phyloP scores from a whole-genome alignment of 257 asterid species.

The Forsythia viridissima region DNA sequence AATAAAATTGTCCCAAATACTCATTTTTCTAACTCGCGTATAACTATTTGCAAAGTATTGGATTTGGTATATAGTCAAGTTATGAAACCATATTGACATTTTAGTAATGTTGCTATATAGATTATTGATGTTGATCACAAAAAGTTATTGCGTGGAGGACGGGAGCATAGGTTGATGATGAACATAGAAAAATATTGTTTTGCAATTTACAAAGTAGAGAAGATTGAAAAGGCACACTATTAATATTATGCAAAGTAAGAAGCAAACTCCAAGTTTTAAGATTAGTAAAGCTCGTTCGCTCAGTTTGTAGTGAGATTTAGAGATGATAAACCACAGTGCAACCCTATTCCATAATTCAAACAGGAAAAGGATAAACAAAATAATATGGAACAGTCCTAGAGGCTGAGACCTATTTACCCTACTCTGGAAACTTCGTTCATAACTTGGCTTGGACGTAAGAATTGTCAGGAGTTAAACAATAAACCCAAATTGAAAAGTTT shows the following conservation, averaged over 20 bases:
- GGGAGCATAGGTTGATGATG: too few species aligned
- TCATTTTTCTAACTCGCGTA: neutral
- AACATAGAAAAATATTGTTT: too few species aligned
- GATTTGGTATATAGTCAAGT: neutral
- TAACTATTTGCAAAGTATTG: neutral
- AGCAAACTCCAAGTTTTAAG: neutral
- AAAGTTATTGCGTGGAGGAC: too few species aligned
- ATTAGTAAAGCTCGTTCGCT: neutral
- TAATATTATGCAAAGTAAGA: neutral
- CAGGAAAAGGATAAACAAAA: neutral
- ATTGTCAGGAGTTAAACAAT: neutral
- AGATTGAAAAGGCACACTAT: neutral
- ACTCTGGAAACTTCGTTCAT: neutral
- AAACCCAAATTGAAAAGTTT: neutral
- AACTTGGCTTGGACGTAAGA: neutral
- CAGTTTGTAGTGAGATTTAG: too few species aligned
- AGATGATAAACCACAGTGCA: neutral
- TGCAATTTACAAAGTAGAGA: neutral
- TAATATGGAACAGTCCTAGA: neutral
- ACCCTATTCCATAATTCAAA: neutral
- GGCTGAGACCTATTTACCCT: neutral
- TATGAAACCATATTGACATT: neutral
- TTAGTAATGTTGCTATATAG: neutral
- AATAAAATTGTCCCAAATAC: neutral
- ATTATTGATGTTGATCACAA: too few species aligned